Percentiles rank a stretch among this genome's conserved stretches.
phyloP scores from a whole-genome alignment of 129 eudicot genomes.

The Rutidosis leptorrhynchoides region DNA sequence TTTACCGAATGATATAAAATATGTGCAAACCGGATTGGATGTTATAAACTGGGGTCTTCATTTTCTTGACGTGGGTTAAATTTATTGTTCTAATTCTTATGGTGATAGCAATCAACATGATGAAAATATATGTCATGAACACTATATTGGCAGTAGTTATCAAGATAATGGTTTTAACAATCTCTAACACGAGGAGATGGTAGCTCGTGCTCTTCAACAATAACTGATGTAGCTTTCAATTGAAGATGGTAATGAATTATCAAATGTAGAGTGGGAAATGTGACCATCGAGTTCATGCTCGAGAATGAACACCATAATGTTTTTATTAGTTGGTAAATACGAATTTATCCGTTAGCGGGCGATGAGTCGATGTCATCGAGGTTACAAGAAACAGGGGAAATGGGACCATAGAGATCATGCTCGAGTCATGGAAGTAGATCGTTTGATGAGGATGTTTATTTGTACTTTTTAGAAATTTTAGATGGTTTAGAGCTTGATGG shows the following conservation, averaged over 20 bases:
- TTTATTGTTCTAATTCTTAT: conserved; percentile 55
- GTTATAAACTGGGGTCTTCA: conserved; percentile 59
- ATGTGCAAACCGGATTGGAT: conserved; percentile 73
- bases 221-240: conserved; percentile 60
- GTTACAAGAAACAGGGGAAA: conserved; percentile 47
- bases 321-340: conserved; percentile 1
- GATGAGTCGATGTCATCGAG: conserved; percentile 47
- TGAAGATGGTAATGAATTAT: conserved; percentile 46
- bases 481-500: conserved; percentile 87
- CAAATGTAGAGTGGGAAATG: no score
- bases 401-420: conserved; percentile 60
- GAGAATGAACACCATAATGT: no score
- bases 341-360: conserved; percentile 39
- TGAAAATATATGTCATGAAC: conserved; percentile 52
- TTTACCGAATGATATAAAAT: conserved; percentile 17
- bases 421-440: conserved; percentile 77
- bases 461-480: conserved; percentile 56
- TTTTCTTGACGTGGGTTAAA: conserved; percentile 56
- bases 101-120: conserved; percentile 65
- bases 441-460: conserved; percentile 64
- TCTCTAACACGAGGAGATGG: conserved; percentile 55
- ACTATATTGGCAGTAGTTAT: conserved; percentile 38
- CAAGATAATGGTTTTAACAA: conserved; percentile 35
- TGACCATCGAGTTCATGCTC: no score
- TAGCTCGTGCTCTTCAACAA: conserved; percentile 75